These are phyloP conservation scores for Quercus aquifolioides DNA, from an alignment of 306 rosid genomes.

Conservation along the genomic window DNA sequence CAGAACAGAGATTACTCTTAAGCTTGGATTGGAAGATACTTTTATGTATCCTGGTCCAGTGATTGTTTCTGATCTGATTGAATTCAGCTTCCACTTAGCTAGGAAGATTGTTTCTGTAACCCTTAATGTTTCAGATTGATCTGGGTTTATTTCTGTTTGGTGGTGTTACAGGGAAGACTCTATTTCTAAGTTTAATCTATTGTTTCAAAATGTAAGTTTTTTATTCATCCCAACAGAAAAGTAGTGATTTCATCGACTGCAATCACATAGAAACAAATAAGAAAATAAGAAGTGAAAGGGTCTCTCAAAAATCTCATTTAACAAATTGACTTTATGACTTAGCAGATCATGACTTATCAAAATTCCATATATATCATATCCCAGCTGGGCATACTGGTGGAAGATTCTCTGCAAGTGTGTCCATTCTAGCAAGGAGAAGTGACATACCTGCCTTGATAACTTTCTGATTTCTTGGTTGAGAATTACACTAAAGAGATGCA, in stretches of 20 bases:
- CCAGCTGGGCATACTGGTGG: neutral
- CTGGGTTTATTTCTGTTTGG: neutral
- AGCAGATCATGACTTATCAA: neutral
- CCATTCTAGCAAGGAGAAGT: slow-evolving; percentile 16
- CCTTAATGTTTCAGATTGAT: neutral
- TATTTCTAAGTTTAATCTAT: neutral
- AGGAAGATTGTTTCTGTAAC: neutral
- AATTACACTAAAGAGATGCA: slow-evolving; percentile 67
- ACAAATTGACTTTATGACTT: neutral
- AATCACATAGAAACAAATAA: neutral
- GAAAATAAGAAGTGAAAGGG: neutral
- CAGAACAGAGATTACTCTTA: neutral
- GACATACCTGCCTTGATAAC: slow-evolving; percentile 79
- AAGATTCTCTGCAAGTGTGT: neutral
- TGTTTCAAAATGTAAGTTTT: neutral
- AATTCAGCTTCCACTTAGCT: neutral
- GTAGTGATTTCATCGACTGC: neutral
- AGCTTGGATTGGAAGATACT: neutral
- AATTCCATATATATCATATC: neutral
- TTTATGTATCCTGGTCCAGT: neutral
- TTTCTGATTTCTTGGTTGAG: slow-evolving; percentile 89
- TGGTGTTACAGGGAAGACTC: neutral
- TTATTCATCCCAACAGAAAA: neutral
- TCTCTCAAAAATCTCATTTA: neutral
- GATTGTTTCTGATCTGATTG: neutral